phyloP scores from a whole-genome alignment of 164 flowering plant genomes.

The Aristolochia fimbriata region DNA sequence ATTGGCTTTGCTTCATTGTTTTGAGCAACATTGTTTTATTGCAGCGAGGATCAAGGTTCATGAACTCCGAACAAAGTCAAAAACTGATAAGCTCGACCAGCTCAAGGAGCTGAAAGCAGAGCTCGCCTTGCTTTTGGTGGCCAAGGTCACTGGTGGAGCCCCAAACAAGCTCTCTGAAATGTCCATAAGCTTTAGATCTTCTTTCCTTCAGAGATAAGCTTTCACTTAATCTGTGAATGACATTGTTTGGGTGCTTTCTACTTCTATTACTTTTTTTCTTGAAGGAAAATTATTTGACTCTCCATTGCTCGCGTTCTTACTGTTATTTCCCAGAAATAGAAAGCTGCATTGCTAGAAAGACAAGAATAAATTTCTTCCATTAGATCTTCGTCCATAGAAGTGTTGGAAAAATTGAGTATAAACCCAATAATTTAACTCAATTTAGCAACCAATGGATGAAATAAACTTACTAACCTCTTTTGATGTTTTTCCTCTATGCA shows the following conservation, averaged over 20 bases:
- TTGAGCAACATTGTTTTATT: neutral
- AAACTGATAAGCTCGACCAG: conserved; percentile 42
- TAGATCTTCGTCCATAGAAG: conserved; percentile 84
- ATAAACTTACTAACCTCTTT: too few relatives aligned
- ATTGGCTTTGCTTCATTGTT: neutral
- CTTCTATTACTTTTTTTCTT: neutral
- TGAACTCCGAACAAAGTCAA: conserved; percentile 49
- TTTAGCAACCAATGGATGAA: too few relatives aligned
- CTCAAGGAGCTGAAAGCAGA: conserved; percentile 65
- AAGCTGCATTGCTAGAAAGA: conserved; percentile 65
- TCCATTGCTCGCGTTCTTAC: conserved; percentile 71
- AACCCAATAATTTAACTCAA: too few relatives aligned
- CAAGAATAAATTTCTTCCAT: conserved; percentile 63
- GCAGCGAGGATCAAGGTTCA: conserved; percentile 75
- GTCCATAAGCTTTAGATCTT: conserved; percentile 14
- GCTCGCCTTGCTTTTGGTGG: conserved; percentile 64
- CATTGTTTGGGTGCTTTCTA: neutral
- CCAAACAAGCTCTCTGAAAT: conserved; percentile 79
- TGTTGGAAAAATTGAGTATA: too few relatives aligned
- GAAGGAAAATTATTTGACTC: conserved; percentile 73
- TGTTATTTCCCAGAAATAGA: conserved; percentile 72
- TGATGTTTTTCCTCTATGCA: too few relatives aligned
- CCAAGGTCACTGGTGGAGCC: conserved; percentile 77
- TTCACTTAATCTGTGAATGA: neutral
- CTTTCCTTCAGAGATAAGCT: neutral